Conservation (phyloP, 768 basidiomycete genomes). For the Leccinum obscurum region DNA sequence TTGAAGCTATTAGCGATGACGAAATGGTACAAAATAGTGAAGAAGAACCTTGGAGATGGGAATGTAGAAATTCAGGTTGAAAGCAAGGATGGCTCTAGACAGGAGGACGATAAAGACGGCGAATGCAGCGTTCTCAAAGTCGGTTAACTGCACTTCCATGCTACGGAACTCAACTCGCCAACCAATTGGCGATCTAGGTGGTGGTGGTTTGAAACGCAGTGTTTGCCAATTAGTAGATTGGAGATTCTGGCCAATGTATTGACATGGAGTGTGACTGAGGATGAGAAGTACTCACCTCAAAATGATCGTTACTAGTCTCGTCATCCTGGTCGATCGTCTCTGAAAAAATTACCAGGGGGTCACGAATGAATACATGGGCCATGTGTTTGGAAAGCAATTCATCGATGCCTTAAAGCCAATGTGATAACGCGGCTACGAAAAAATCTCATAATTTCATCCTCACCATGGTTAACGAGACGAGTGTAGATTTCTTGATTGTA, state of each 20-base stretch:
- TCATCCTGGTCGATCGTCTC: conserved; percentile 96
- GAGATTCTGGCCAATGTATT: conserved; percentile 63
- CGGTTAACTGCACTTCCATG: conserved; percentile 99
- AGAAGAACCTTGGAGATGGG: conserved; percentile 87
- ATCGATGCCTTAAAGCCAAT: conserved; percentile 66
- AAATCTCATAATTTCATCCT: conserved; percentile 15
- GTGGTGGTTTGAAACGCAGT: conserved; percentile 96
- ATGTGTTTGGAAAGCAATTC: conserved; percentile 86
- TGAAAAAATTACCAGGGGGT: conserved; percentile 92
- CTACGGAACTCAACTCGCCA: conserved; percentile 99
- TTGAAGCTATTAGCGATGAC: conserved; percentile 31
- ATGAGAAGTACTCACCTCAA: conserved; percentile 64
- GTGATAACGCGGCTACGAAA: background rate
- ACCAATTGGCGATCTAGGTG: conserved; percentile 87
- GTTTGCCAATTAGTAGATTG: conserved; percentile 99
- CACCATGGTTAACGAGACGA: conserved; percentile 73
- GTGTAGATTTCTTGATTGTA: conserved; percentile 74
- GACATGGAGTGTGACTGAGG: background rate
- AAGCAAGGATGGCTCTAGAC: conserved; percentile 89
- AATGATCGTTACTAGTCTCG: conserved; percentile 84
- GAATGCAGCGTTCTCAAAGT: conserved; percentile 98
- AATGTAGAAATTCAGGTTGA: conserved; percentile 92
- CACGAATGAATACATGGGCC: conserved; percentile 95
- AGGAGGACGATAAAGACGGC: conserved; percentile 93
- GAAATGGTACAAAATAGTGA: background rate